Base-by-base conservation (phyloP, 495 filamentous ascomycete genomes). In the Hamigera avellanea region DNA sequence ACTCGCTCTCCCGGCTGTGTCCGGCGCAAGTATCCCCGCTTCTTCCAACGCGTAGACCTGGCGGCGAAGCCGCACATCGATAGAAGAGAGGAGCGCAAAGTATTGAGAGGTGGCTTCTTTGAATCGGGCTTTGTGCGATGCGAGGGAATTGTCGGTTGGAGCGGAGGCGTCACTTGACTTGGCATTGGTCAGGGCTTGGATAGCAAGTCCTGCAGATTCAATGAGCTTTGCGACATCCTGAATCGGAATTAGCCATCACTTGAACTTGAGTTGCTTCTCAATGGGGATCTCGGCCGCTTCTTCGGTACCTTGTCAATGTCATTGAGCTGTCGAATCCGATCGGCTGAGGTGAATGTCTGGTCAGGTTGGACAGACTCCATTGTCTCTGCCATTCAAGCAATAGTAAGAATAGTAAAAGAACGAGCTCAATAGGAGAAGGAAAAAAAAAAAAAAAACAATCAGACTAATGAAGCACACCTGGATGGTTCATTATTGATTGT, bases 41-140 rank as follows among this genome's bases (percentile, higher is more conserved):
- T 91, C 83, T 46, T 88, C 82, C 17, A 93, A 55, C 0, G 80
- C 83, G 44, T 78, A 78, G 40, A 86, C 79, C 45, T 93, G 83
- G n/a, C 81, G 72, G 32, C 75, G 74, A 13, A 93, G 67, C 5
- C 73, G 64, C 8, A 83, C 76, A 52, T 83, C 77, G 31, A 86
- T 69, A 5, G 72, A 70, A 26, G 80, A 80, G 1, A 88, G 61
- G 0, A 76, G 73, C n/a, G 61, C 58, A 45, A 93, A 78, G 59
- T 85, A 80, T 16, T 73, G 57, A 12, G 79, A 67, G 27, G 79
- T 76, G 4, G 73, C 59, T 35, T 65, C 47, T 44, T 70, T 64
- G 57, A 91, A 89, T 14, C 67, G 63, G 3, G 63, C 45, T 44
- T 75, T 72, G 40, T 72, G 73, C 33, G 69, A 60, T 32, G 67